phyloP scores from a whole-genome alignment of 257 asterid genomes.

The Petunia axillaris region DNA sequence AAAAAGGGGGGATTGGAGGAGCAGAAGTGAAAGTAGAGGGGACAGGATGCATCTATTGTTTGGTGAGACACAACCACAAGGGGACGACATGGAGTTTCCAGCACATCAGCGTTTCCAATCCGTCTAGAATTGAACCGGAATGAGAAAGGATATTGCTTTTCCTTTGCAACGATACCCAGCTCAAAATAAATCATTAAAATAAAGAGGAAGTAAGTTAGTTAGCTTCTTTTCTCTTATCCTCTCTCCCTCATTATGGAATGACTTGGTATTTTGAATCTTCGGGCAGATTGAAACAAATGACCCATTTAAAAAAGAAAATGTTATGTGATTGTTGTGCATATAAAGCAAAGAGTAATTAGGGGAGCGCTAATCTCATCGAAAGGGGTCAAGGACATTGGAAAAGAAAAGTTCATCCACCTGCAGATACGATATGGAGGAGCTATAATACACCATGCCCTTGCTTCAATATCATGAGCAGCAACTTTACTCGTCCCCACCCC shows the following conservation, averaged over 20 bases:
- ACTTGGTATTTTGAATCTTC: not conserved
- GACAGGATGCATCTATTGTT: conserved; percentile 10
- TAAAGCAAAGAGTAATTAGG: no score
- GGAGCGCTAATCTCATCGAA: no score
- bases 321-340: no score
- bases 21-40: not conserved
- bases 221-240: conserved; percentile 15
- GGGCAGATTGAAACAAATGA: not conserved
- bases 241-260: not conserved
- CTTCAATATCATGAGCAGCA: no score
- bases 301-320: not conserved
- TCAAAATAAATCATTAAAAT: not conserved
- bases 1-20: not conserved
- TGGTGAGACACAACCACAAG: conserved; percentile 11
- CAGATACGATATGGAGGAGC: no score
- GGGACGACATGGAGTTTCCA: not conserved
- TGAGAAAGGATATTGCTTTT: not conserved
- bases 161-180: not conserved
- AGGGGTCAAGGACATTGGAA: no score
- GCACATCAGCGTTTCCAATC: conserved; percentile 10
- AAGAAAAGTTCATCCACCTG: no score
- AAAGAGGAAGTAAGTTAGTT: not conserved
- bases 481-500: no score
- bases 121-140: not conserved
- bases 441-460: no score